Conservation (phyloP, 2,329 filamentous ascomycete species). For the Pseudogymnoascus pannorum region DNA sequence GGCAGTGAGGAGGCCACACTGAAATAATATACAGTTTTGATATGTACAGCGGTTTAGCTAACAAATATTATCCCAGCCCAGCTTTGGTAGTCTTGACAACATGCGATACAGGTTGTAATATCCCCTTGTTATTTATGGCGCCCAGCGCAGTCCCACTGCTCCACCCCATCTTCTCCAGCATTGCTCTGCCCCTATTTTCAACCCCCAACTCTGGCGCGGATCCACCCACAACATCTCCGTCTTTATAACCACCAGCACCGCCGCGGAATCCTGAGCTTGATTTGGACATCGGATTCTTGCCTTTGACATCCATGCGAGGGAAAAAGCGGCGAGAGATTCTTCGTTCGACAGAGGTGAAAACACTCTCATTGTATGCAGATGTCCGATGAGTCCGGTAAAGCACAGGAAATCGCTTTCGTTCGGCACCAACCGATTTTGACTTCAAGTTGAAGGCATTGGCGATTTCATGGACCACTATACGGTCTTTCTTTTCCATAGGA, state of each 20-base stretch:
- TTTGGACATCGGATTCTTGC: constrained; percentile 24
- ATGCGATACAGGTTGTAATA: constrained; percentile 76
- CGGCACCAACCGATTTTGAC: constrained; percentile 75
- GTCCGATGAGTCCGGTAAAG: constrained; percentile 70
- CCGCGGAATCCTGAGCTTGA: constrained; percentile 29
- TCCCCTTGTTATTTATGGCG: constrained; percentile 75
- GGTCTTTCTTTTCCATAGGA: constrained; percentile 72
- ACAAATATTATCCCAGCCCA: constrained; percentile 54
- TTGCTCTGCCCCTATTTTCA: constrained; percentile 74
- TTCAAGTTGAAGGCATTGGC: constrained; percentile 69
- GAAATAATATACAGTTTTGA: constrained; percentile 7
- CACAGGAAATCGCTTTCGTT: constrained; percentile 64
- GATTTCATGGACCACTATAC: constrained; percentile 74
- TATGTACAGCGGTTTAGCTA: not conserved
- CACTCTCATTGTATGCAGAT: constrained; percentile 48
- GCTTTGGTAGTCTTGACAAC: constrained; percentile 81
- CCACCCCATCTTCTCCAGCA: constrained; percentile 99
- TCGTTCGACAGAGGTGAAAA: constrained; percentile 42
- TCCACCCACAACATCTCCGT: constrained; percentile 84
- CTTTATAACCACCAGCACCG: constrained; percentile 54
- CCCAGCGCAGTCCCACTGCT: constrained; percentile 78
- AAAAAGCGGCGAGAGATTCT: constrained; percentile 49
- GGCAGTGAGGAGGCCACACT: not conserved
- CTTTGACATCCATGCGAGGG: constrained; percentile 41
- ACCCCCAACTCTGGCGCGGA: constrained; percentile 75